A percentile compares a stretch with the other conserved stretches of the same genome.
phyloP scores from a whole-genome alignment of 768 basidiomycete species.

The Chiua virens region DNA sequence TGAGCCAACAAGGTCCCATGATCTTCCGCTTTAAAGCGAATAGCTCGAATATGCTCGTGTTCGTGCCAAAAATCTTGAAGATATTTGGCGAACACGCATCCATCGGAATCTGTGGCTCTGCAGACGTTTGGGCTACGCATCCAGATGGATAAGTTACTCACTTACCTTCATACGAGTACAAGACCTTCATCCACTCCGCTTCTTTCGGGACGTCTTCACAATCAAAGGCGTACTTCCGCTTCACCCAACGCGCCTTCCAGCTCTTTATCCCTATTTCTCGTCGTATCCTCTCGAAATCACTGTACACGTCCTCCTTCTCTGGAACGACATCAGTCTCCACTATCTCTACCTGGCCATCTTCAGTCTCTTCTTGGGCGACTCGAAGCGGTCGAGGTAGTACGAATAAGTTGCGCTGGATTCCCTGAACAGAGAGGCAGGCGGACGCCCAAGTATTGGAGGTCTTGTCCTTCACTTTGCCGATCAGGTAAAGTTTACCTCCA shows the following conservation, averaged over 20 bases:
- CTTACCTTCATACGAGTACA: slow-evolving; percentile 86
- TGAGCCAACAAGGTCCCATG: slow-evolving; percentile 98
- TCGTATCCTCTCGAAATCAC: slow-evolving; percentile 80
- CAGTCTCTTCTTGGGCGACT: slow-evolving; percentile 39
- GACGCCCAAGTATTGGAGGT: slow-evolving; percentile 66
- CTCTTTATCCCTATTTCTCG: slow-evolving; percentile 68
- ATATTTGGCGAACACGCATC: slow-evolving; percentile 82
- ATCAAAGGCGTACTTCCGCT: slow-evolving; percentile 91
- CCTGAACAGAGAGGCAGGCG: slow-evolving; percentile 83
- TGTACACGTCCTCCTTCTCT: slow-evolving; percentile 66
- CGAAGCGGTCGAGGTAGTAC: slow-evolving; percentile 75
- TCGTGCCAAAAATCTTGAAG: slow-evolving; percentile 85
- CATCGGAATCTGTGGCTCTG: slow-evolving; percentile 55
- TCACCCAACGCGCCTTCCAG: slow-evolving; percentile 83
- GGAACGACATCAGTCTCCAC: slow-evolving; percentile 78
- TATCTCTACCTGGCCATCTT: slow-evolving; percentile 34
- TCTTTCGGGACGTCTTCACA: slow-evolving; percentile 69
- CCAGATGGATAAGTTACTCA: not conserved
- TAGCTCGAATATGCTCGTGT: slow-evolving; percentile 88
- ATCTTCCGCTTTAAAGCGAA: slow-evolving; percentile 95
- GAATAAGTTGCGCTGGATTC: slow-evolving; percentile 87
- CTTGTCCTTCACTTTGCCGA: slow-evolving; percentile 89
- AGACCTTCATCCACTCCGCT: slow-evolving; percentile 91
- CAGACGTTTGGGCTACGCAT: not conserved
- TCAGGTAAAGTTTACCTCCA: slow-evolving; percentile 81